These are phyloP conservation scores for Pouteria glomerata DNA, from an alignment of 148 eudicot genomes.

Conservation along the genomic window DNA sequence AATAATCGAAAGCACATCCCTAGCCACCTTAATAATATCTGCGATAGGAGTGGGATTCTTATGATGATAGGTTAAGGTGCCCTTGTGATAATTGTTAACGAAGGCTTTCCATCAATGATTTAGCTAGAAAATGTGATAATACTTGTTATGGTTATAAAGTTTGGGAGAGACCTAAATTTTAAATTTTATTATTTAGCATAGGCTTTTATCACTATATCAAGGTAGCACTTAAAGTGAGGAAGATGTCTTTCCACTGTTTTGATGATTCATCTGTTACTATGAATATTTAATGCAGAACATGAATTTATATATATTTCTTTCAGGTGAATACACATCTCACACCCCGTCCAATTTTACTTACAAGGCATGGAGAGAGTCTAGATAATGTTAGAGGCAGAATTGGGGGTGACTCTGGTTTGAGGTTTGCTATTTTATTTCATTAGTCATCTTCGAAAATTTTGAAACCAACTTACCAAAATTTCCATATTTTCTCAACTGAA, in stretches of 20 bases:
- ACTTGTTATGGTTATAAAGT: background rate
- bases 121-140: background rate
- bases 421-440: slow-evolving; percentile 32
- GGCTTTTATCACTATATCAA: background rate
- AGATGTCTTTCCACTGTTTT: background rate
- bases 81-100: no score
- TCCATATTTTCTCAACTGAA: background rate
- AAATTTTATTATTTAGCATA: background rate
- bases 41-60: background rate
- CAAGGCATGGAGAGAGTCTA: slow-evolving; percentile 92
- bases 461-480: background rate
- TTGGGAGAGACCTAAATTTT: background rate
- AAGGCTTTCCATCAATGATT: background rate
- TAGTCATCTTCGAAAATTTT: background rate
- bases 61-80: no score
- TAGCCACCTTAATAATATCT: background rate
- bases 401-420: slow-evolving; percentile 83
- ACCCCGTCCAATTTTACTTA: slow-evolving; percentile 90
- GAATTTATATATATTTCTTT: slow-evolving; percentile 11
- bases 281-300: background rate
- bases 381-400: slow-evolving; percentile 92
- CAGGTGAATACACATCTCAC: slow-evolving; percentile 95
- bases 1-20: background rate
- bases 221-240: slow-evolving; percentile 4
- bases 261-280: background rate